Evolutionary conservation across 352 stramenopile genomes (phyloP).

Genomic region (Phytophthora podocarpi): DNA sequence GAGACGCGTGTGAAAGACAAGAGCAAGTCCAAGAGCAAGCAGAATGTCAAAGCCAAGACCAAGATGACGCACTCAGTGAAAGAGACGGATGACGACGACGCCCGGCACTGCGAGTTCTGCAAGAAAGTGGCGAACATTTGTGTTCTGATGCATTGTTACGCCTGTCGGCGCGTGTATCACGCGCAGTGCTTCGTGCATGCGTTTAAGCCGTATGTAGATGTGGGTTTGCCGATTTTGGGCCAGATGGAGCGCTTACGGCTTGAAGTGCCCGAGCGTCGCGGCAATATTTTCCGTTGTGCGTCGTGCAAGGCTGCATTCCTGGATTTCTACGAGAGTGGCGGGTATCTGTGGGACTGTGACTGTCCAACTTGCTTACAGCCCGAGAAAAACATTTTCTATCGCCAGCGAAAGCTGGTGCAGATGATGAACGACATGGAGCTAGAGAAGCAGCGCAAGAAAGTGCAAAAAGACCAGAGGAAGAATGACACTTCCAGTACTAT

Average conservation of each 20-base stretch:
- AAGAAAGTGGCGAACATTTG: slow-evolving; percentile 38
- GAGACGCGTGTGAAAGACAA: slow-evolving; percentile 9
- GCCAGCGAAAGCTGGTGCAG: slow-evolving; percentile 44
- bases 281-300: slow-evolving; percentile 49
- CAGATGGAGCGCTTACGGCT: slow-evolving; percentile 42
- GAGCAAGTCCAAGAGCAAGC: slow-evolving; percentile 1
- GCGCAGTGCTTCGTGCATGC: slow-evolving; percentile 42
- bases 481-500: neutral
- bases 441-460: slow-evolving; percentile 36
- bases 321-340: slow-evolving; percentile 44
- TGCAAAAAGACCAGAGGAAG: slow-evolving; percentile 29
- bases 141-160: slow-evolving; percentile 42
- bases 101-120: slow-evolving; percentile 54
- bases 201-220: slow-evolving; percentile 40
- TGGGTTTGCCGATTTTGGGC: slow-evolving; percentile 28
- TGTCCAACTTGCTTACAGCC: slow-evolving; percentile 48
- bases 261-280: slow-evolving; percentile 26
- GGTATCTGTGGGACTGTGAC: slow-evolving; percentile 43
- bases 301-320: slow-evolving; percentile 52
- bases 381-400: slow-evolving; percentile 40
- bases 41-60: slow-evolving; percentile 2
- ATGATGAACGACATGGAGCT: slow-evolving; percentile 48
- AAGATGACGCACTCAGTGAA: slow-evolving; percentile 3
- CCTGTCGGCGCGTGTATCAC: slow-evolving; percentile 52
- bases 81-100: neutral